Base-by-base conservation (phyloP, 176 grass and related monocot species). In the Stipa capillata region DNA sequence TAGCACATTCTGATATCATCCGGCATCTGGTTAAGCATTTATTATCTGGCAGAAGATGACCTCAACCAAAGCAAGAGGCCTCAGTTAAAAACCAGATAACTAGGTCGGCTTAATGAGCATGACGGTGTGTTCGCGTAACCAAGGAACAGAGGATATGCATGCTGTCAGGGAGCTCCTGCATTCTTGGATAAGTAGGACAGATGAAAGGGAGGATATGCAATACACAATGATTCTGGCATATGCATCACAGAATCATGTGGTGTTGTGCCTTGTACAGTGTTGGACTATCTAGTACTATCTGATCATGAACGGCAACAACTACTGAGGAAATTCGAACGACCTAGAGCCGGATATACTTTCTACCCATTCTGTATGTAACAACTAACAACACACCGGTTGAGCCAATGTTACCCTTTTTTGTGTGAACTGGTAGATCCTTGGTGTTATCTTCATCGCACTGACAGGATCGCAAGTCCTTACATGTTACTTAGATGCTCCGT, bases 211-310 rank as follows among this genome's bases (percentile, higher is more conserved):
- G 24, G 79, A 59, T n/a, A 50, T 60, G 29, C n/a, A n/a, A n/a
- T n/a, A n/a, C n/a, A n/a, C n/a, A 82, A 49, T 28, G 41, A 72
- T 61, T 29, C 55, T 49, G 54, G 79, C 67, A 72, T 72, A 67
- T 72, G 41, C 67, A 35, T 55, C 66, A 70, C 54, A 39, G 55
- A 50, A 63, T 39, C 31, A n/a, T n/a, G n/a, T n/a, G n/a, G n/a
- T n/a, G n/a, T n/a, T n/a, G n/a, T n/a, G n/a, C n/a, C 31, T 51
- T 59, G 28, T 49, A 60, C 53, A 42, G 21, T 62, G 32, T 49
- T 45, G 56, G 56, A 82, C 17, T 53, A 34, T 52, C 18, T 73
- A 52, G 18, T 36, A 23, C 3, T 18, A 14, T 6, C 67, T 32
- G 2, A 47, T 70, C 25, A 18, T 45, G 32, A 16, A 11, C 3